Evolutionary conservation across 2,329 filamentous ascomycete species (phyloP).

Genomic region (Fusarium sp.): DNA sequence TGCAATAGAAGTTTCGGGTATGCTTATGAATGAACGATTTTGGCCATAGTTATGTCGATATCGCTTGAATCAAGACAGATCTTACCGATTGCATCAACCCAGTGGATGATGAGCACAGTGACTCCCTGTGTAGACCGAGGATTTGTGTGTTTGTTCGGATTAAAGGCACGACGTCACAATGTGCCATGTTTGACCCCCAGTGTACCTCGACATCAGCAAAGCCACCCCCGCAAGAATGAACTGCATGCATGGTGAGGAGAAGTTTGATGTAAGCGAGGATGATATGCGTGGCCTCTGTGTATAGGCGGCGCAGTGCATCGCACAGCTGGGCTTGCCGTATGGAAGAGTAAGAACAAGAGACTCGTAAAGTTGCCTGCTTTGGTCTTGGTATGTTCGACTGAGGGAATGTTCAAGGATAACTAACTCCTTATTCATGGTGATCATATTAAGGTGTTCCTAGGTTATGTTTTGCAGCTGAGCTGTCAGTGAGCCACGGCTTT

Average conservation of each 20-base stretch:
- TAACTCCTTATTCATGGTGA: neutral
- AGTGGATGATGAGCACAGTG: neutral
- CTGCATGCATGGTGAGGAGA: neutral
- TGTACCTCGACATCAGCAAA: conserved; percentile 1
- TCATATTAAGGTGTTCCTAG: neutral
- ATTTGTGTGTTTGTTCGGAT: conserved; percentile 1
- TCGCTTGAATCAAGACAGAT: conserved; percentile 35
- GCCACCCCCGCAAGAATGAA: conserved; percentile 1
- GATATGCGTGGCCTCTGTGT: conserved; percentile 3
- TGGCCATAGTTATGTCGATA: conserved; percentile 38
- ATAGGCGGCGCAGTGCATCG: conserved; percentile 17
- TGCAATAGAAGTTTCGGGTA: conserved; percentile 36
- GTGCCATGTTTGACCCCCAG: conserved; percentile 6
- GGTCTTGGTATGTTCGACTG: neutral
- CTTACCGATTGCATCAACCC: conserved; percentile 22
- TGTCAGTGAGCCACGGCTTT: neutral
- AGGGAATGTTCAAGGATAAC: neutral
- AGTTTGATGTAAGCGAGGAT: conserved; percentile 1
- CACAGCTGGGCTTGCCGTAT: neutral
- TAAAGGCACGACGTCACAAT: conserved; percentile 22
- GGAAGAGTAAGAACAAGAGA: neutral
- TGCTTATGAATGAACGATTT: conserved; percentile 47
- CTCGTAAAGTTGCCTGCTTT: neutral
- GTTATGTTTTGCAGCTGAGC: neutral
- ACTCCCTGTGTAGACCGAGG: neutral